Conservation (phyloP, 179 eudicot species). For the Gypsophila paniculata region DNA sequence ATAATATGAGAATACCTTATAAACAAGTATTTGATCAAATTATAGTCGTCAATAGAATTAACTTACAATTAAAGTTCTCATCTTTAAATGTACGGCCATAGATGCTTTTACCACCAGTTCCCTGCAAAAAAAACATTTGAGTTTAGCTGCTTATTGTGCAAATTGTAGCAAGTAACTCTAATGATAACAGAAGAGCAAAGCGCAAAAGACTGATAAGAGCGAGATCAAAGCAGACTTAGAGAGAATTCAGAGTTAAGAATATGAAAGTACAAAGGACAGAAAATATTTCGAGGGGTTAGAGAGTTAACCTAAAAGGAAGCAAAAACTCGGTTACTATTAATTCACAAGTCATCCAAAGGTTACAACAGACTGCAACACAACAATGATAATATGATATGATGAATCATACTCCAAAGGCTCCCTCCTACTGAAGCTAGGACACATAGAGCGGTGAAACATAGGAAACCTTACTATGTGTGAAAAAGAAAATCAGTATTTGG, state of each 20-base stretch:
- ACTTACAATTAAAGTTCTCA: constrained; percentile 89
- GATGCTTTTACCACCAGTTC: constrained; percentile 97
- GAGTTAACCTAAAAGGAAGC: background rate
- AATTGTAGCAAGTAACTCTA: constrained; percentile 5
- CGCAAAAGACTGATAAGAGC: background rate
- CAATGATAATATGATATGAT: background rate
- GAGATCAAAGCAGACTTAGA: background rate
- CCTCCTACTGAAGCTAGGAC: background rate
- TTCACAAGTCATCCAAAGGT: background rate
- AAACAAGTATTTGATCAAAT: background rate
- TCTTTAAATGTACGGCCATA: constrained; percentile 93
- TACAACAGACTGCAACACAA: background rate
- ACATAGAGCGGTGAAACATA: background rate
- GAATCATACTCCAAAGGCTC: background rate
- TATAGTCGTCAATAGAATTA: constrained; percentile 1
- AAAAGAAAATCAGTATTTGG: background rate
- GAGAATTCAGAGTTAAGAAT: background rate
- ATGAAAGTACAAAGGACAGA: background rate
- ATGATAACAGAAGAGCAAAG: background rate
- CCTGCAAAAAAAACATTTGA: constrained; percentile 43
- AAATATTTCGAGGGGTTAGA: background rate
- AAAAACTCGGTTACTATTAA: background rate
- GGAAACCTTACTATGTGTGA: background rate
- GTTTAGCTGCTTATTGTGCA: background rate
- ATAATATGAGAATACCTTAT: too few species aligned